A percentile compares a stretch with the other conserved stretches of the same genome.
phyloP scores from a whole-genome alignment of 2,329 filamentous ascomycete species.

The Apiospora pterosperma region DNA sequence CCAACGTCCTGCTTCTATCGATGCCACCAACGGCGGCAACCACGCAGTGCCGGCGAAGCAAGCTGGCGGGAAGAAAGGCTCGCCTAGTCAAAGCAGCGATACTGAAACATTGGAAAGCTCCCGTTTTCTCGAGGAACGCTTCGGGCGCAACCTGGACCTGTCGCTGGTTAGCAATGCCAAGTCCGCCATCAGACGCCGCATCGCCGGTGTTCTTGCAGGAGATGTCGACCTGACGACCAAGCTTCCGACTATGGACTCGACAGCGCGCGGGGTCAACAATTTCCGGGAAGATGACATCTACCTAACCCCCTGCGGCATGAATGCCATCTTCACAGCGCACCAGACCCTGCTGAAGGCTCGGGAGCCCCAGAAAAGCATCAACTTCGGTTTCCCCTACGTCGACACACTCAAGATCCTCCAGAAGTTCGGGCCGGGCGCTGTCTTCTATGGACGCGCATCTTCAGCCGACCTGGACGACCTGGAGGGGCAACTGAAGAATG shows the following conservation, averaged over 20 bases:
- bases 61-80: slow-evolving; percentile 9
- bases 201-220: slow-evolving; percentile 78
- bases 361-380: slow-evolving; percentile 71
- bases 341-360: slow-evolving; percentile 65
- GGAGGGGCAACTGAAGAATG: slow-evolving; percentile 64
- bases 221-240: slow-evolving; percentile 61
- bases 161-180: slow-evolving; percentile 79
- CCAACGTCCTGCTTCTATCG: slow-evolving; percentile 53
- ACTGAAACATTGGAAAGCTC: slow-evolving; percentile 61
- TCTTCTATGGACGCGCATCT: slow-evolving; percentile 83
- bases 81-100: slow-evolving; percentile 9
- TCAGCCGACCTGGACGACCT: slow-evolving; percentile 79
- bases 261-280: slow-evolving; percentile 54
- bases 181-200: slow-evolving; percentile 79
- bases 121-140: slow-evolving; percentile 88
- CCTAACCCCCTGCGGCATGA: slow-evolving; percentile 89
- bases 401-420: slow-evolving; percentile 93
- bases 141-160: slow-evolving; percentile 84
- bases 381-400: slow-evolving; percentile 96
- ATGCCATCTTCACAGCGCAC: slow-evolving; percentile 87
- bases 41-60: slow-evolving; percentile 13
- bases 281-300: slow-evolving; percentile 86
- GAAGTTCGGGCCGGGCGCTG: slow-evolving; percentile 86
- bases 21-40: slow-evolving; percentile 24
- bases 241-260: slow-evolving; percentile 44